Evolutionary conservation across 257 asterid species (phyloP).

Genomic region (Solanum lignicaule): DNA sequence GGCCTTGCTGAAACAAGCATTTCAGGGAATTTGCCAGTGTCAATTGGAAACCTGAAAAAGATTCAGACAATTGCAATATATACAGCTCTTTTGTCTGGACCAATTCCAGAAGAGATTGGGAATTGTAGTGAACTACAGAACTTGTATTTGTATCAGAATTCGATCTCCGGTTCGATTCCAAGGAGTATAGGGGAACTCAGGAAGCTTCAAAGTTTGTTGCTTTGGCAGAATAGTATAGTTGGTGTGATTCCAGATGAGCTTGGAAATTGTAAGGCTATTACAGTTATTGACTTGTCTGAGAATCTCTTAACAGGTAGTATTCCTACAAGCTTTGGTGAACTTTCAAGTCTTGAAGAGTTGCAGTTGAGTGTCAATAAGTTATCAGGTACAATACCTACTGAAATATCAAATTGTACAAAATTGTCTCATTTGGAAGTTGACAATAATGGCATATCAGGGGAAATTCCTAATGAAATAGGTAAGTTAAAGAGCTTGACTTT

Average conservation of each 20-base stretch:
- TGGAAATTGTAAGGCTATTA: conserved; percentile 54
- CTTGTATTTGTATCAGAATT: conserved; percentile 68
- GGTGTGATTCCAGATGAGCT: conserved; percentile 67
- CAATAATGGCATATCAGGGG: conserved; percentile 67
- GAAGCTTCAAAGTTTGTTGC: conserved; percentile 45
- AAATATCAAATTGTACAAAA: conserved; percentile 50
- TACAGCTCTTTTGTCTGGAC: conserved; percentile 61
- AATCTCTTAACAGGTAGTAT: conserved; percentile 62
- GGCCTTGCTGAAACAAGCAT: conserved; percentile 88
- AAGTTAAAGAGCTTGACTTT: conserved; percentile 42
- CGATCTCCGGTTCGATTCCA: conserved; percentile 73
- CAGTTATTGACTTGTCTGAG: conserved; percentile 63
- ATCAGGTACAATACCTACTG: conserved; percentile 70
- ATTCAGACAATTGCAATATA: conserved; percentile 77
- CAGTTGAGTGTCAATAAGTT: conserved; percentile 79
- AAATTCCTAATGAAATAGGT: conserved; percentile 61
- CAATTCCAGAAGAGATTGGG: conserved; percentile 85
- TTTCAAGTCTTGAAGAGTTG: conserved; percentile 51
- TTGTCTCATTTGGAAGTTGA: conserved; percentile 85
- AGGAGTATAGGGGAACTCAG: conserved; percentile 41
- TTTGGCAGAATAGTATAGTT: conserved; percentile 79
- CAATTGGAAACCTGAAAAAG: conserved; percentile 62
- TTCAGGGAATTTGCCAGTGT: conserved; percentile 60
- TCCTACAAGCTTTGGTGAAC: conserved; percentile 56
- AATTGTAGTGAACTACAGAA: conserved; percentile 70